Conservation (phyloP, 768 basidiomycete genomes). For the Sutorius australiensis region DNA sequence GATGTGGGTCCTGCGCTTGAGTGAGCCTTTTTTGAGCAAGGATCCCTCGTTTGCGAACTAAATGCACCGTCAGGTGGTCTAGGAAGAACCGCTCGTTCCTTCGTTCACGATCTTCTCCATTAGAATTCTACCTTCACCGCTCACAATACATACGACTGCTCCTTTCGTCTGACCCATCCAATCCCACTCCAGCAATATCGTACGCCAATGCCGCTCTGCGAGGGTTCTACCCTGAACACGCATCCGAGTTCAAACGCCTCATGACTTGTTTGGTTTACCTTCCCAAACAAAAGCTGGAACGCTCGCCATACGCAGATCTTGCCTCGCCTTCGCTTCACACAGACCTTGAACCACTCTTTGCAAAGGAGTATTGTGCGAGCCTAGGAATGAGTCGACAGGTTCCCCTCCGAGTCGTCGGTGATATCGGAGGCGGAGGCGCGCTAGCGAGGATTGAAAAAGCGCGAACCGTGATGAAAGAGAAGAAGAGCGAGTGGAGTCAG, state of each 20-base stretch:
- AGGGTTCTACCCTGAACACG: slow-evolving; percentile 60
- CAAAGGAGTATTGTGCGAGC: slow-evolving; percentile 83
- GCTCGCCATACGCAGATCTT: slow-evolving; percentile 73
- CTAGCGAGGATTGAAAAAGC: slow-evolving; percentile 92
- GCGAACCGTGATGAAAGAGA: slow-evolving; percentile 86
- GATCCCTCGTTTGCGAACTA: neutral
- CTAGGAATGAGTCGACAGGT: slow-evolving; percentile 87
- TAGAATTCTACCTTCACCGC: slow-evolving; percentile 89
- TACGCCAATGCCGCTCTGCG: slow-evolving; percentile 71
- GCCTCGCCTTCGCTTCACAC: slow-evolving; percentile 68
- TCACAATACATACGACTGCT: slow-evolving; percentile 85
- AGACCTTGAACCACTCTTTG: slow-evolving; percentile 79
- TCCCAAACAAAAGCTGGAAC: slow-evolving; percentile 59
- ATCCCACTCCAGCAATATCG: slow-evolving; percentile 56
- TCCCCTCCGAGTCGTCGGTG: slow-evolving; percentile 83
- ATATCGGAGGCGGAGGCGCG: slow-evolving; percentile 90
- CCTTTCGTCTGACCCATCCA: slow-evolving; percentile 55
- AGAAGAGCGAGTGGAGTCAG: slow-evolving; percentile 90
- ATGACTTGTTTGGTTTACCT: slow-evolving; percentile 68
- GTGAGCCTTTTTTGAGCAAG: slow-evolving; percentile 39
- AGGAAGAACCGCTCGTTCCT: slow-evolving; percentile 63
- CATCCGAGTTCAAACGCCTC: slow-evolving; percentile 63
- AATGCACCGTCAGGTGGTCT: slow-evolving; percentile 65
- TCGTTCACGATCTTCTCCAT: slow-evolving; percentile 63
- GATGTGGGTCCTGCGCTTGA: slow-evolving; percentile 75